These are phyloP conservation scores for Clarireedia monteithiana DNA, from an alignment of 2,329 filamentous ascomycete species.

Conservation along the genomic window DNA sequence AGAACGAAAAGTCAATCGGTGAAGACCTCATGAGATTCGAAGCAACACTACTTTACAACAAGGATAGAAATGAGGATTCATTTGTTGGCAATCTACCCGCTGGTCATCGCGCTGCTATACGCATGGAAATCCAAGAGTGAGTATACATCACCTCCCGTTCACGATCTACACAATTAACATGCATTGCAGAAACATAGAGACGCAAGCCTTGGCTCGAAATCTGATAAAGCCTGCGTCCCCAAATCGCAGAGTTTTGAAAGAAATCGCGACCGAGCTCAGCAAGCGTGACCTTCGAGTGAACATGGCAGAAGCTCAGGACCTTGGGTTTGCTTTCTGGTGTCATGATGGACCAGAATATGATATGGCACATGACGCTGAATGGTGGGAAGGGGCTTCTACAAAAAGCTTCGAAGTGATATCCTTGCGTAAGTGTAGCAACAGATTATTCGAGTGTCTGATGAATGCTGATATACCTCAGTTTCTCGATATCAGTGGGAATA, in stretches of 20 bases:
- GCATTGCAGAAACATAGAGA: neutral
- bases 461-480: neutral
- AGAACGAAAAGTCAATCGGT: neutral
- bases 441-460: neutral
- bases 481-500: neutral
- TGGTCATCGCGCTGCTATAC: neutral
- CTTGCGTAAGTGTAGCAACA: neutral
- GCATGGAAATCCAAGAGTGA: neutral
- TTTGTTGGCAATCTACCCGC: neutral
- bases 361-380: neutral
- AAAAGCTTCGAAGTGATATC: neutral
- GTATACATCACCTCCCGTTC: neutral
- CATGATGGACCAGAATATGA: neutral
- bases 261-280: neutral
- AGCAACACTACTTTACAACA: neutral
- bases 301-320: neutral
- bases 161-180: neutral
- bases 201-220: neutral
- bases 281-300: neutral
- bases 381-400: neutral
- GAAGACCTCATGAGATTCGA: neutral
- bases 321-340: neutral
- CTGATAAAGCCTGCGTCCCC: neutral
- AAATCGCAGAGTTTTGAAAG: neutral
- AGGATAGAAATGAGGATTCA: neutral